Conservation (phyloP, 2,329 filamentous ascomycete genomes). For the Epichloe bromicola region DNA sequence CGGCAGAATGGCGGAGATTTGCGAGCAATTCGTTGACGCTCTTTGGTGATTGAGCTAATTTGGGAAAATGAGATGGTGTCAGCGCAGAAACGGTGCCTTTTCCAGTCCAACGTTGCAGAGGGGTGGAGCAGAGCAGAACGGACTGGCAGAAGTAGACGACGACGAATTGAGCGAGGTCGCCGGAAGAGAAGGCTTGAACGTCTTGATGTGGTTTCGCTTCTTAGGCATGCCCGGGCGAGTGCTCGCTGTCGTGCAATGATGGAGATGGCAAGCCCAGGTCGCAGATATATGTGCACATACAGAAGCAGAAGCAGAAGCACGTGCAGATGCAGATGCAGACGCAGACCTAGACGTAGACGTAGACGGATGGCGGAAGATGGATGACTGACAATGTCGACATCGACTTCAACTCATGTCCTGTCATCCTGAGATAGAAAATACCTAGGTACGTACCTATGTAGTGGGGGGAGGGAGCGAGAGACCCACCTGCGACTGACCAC, state of each 20-base stretch:
- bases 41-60: conserved; percentile 19
- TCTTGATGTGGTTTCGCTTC: conserved; percentile 43
- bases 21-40: conserved; percentile 49
- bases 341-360: not conserved
- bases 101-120: not conserved
- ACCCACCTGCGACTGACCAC: not conserved
- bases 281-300: not conserved
- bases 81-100: not conserved
- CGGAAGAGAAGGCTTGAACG: conserved; percentile 46
- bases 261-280: not conserved
- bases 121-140: not conserved
- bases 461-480: not conserved
- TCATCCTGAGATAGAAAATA: too few species aligned
- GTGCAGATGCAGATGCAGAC: not conserved
- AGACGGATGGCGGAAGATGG: not conserved
- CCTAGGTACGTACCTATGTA: too few species aligned
- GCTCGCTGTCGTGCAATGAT: not conserved
- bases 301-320: not conserved
- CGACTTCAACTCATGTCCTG: not conserved
- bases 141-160: conserved; percentile 5
- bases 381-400: not conserved
- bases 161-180: conserved; percentile 27
- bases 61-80: not conserved
- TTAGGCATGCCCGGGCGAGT: conserved; percentile 41
- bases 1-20: conserved; percentile 36